phyloP scores from a whole-genome alignment of 495 filamentous ascomycete genomes.

The Baudoinia panamericana region DNA sequence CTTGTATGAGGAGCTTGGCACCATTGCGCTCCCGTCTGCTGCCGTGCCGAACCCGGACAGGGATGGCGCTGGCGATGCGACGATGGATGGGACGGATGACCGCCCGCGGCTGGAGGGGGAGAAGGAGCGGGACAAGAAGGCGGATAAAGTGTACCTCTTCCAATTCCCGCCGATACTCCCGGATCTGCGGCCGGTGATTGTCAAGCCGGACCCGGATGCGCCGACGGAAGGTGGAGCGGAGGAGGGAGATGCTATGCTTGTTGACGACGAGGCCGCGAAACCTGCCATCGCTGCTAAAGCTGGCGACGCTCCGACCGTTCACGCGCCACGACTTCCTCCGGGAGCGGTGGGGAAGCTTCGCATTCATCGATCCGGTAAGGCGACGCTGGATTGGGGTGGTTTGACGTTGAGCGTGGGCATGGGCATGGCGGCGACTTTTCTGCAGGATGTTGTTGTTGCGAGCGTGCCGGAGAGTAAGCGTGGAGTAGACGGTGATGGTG shows the following conservation, averaged over 20 bases:
- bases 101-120: too few species aligned
- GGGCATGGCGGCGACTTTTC: constrained; percentile 20
- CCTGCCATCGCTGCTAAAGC: constrained; percentile 11
- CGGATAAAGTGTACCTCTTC: constrained; percentile 48
- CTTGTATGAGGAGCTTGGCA: constrained; percentile 29
- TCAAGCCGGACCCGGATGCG: constrained; percentile 28
- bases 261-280: constrained; percentile 8
- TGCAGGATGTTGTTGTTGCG: constrained; percentile 25
- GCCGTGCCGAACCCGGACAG: constrained; percentile 7
- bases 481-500: constrained; percentile 29
- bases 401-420: constrained; percentile 33
- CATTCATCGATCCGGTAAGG: constrained; percentile 46
- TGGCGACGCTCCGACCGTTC: constrained; percentile 5
- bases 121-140: constrained; percentile 27
- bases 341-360: constrained; percentile 47
- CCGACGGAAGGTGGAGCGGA: background rate
- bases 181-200: constrained; percentile 29
- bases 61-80: constrained; percentile 29
- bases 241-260: constrained; percentile 5
- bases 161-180: constrained; percentile 51
- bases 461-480: constrained; percentile 26
- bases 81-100: constrained; percentile 9
- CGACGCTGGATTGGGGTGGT: constrained; percentile 50
- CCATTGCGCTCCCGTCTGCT: background rate
- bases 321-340: constrained; percentile 13